Evolutionary conservation across 192 early-diverging fungal genomes (phyloP).

Genomic region (Linderina pennispora): DNA sequence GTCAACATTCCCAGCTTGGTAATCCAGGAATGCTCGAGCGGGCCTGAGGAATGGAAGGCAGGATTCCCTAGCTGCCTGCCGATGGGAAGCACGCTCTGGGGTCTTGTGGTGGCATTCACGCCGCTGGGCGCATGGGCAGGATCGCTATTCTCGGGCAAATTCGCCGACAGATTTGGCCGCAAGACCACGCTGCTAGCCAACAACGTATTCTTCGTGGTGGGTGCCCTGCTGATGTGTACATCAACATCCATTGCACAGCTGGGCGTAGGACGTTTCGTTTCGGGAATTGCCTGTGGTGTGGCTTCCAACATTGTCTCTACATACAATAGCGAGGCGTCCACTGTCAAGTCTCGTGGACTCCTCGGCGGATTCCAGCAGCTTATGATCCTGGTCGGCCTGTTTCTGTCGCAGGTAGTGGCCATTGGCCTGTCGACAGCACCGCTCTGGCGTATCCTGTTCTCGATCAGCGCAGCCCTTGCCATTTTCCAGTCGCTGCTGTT

Average conservation of each 20-base stretch:
- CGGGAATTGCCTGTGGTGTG: slow-evolving; percentile 73
- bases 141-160: slow-evolving; percentile 58
- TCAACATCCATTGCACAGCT: slow-evolving; percentile 48
- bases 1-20: slow-evolving; percentile 50
- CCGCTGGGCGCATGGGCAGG: slow-evolving; percentile 73
- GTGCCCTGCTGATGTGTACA: slow-evolving; percentile 57
- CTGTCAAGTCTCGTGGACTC: slow-evolving; percentile 59
- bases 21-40: slow-evolving; percentile 46
- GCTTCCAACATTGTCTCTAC: slow-evolving; percentile 71
- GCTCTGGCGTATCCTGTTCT: slow-evolving; percentile 70
- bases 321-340: slow-evolving; percentile 73
- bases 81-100: slow-evolving; percentile 59
- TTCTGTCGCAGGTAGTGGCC: slow-evolving; percentile 65
- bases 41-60: slow-evolving; percentile 31
- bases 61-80: slow-evolving; percentile 61
- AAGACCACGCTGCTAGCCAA: slow-evolving; percentile 58
- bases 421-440: slow-evolving; percentile 54
- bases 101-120: slow-evolving; percentile 50
- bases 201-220: slow-evolving; percentile 57
- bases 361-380: slow-evolving; percentile 83
- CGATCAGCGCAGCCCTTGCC: slow-evolving; percentile 51
- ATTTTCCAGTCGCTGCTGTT: slow-evolving; percentile 62
- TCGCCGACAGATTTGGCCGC: slow-evolving; percentile 65
- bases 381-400: slow-evolving; percentile 74
- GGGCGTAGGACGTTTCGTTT: slow-evolving; percentile 61